Evolutionary conservation across 495 filamentous ascomycete genomes (phyloP).

Genomic region (Aspergillus hancockii): DNA sequence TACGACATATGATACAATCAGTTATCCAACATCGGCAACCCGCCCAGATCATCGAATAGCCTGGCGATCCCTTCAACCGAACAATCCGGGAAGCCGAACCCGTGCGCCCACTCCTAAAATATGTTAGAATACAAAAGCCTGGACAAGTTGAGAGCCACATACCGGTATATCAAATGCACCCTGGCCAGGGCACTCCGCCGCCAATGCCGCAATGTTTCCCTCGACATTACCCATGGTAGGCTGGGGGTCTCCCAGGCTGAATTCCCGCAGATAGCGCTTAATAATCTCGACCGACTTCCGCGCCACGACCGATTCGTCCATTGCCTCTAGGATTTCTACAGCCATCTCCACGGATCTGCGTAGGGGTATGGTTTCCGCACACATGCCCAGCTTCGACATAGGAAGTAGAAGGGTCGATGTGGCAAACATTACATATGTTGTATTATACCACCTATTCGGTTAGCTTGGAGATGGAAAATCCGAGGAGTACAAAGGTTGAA

Average conservation of each 20-base stretch:
- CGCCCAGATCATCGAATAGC: slow-evolving; percentile 41
- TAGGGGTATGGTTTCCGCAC: slow-evolving; percentile 32
- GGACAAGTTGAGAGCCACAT: slow-evolving; percentile 10
- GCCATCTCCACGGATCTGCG: slow-evolving; percentile 39
- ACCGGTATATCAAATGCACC: slow-evolving; percentile 36
- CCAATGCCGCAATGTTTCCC: slow-evolving; percentile 2
- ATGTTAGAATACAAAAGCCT: not conserved
- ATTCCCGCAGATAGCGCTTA: slow-evolving; percentile 39
- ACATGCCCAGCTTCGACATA: slow-evolving; percentile 39
- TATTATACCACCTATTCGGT: slow-evolving; percentile 44
- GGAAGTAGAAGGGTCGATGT: slow-evolving; percentile 43
- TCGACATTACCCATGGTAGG: not conserved
- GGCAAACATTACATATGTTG: slow-evolving; percentile 46
- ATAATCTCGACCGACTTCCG: slow-evolving; percentile 44
- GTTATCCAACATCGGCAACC: slow-evolving; percentile 36
- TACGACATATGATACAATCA: slow-evolving; percentile 10
- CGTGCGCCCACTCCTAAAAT: slow-evolving; percentile 40
- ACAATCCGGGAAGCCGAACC: slow-evolving; percentile 44
- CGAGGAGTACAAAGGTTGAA: not conserved
- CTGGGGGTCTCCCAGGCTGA: slow-evolving; percentile 16
- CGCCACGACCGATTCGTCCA: slow-evolving; percentile 44
- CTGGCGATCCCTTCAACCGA: slow-evolving; percentile 43
- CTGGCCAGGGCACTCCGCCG: slow-evolving; percentile 13
- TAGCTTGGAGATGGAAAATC: not conserved
- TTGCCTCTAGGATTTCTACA: slow-evolving; percentile 44